These are phyloP conservation scores for Trametes maxima DNA, from an alignment of 768 basidiomycete species.

Conservation along the genomic window DNA sequence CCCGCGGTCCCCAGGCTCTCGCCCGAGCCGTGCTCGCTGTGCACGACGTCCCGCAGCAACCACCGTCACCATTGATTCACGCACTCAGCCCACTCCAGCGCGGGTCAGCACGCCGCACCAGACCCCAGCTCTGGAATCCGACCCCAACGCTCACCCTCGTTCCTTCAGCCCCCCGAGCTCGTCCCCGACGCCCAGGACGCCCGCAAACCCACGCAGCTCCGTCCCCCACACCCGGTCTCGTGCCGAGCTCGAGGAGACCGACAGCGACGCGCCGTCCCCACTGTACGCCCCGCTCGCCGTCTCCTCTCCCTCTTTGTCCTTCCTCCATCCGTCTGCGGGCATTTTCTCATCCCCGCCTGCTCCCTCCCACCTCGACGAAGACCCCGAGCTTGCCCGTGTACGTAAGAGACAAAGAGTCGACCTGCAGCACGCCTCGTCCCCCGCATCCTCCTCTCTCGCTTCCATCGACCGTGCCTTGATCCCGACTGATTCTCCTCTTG, in stretches of 20 bases:
- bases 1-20: conserved; percentile 2
- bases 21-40: conserved; percentile 18
- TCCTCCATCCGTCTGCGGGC: conserved; percentile 31
- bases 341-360: conserved; percentile 16
- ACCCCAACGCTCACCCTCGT: conserved; percentile 10
- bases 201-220: conserved; percentile 33
- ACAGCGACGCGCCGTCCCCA: conserved; percentile 26
- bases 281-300: conserved; percentile 25
- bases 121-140: conserved; percentile 47
- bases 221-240: conserved; percentile 67
- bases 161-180: conserved; percentile 25
- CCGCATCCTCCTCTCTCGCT: conserved; percentile 20
- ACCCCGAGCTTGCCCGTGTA: conserved; percentile 28
- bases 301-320: conserved; percentile 31
- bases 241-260: conserved; percentile 59
- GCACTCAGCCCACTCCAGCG: conserved; percentile 55
- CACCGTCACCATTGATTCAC: conserved; percentile 67
- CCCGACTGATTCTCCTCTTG: conserved; percentile 22
- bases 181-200: conserved; percentile 11
- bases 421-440: conserved; percentile 22
- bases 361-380: conserved; percentile 9
- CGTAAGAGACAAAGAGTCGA: conserved; percentile 33
- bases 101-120: conserved; percentile 49
- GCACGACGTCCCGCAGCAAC: conserved; percentile 8
- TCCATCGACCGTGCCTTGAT: conserved; percentile 29